A percentile compares a stretch with the other conserved stretches of the same genome.
These are phyloP conservation scores for Lepiota venenata DNA, from an alignment of 768 basidiomycete genomes.

Conservation along the genomic window DNA sequence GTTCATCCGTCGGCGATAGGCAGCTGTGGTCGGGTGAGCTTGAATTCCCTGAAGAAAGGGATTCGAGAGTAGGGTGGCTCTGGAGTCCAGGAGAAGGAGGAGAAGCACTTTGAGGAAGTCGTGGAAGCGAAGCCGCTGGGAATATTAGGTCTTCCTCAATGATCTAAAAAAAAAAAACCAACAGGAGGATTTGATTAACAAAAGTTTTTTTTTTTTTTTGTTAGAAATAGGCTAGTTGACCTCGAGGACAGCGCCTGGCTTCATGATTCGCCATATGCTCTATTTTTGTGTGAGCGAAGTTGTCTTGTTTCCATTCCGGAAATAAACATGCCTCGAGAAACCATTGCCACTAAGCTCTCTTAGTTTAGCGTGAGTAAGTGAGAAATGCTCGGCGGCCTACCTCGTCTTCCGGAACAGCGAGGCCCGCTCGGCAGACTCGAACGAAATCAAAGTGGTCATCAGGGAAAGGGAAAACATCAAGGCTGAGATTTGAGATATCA, in stretches of 20 bases:
- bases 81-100: slow-evolving; percentile 15
- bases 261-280: slow-evolving; percentile 69
- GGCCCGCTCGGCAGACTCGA: slow-evolving; percentile 57
- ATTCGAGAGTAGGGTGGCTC: background rate
- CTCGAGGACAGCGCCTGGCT: slow-evolving; percentile 61
- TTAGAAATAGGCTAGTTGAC: slow-evolving; percentile 28
- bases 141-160: slow-evolving; percentile 76
- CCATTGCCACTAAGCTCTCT: slow-evolving; percentile 50
- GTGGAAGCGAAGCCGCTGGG: slow-evolving; percentile 39
- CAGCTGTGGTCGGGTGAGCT: slow-evolving; percentile 17
- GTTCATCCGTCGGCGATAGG: background rate
- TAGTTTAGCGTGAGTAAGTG: slow-evolving; percentile 5
- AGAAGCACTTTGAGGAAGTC: slow-evolving; percentile 16
- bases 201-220: slow-evolving; percentile 4
- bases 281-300: slow-evolving; percentile 20
- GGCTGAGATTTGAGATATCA: slow-evolving; percentile 31
- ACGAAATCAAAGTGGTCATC: slow-evolving; percentile 61
- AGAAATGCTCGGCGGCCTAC: slow-evolving; percentile 21
- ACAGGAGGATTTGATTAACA: slow-evolving; percentile 1
- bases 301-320: slow-evolving; percentile 34
- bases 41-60: slow-evolving; percentile 12
- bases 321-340: slow-evolving; percentile 52
- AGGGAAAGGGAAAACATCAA: slow-evolving; percentile 62
- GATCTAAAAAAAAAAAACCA: slow-evolving; percentile 44
- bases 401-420: slow-evolving; percentile 73